Base-by-base conservation (phyloP, 164 flowering plant species). In the Umbilicus rupestris region DNA sequence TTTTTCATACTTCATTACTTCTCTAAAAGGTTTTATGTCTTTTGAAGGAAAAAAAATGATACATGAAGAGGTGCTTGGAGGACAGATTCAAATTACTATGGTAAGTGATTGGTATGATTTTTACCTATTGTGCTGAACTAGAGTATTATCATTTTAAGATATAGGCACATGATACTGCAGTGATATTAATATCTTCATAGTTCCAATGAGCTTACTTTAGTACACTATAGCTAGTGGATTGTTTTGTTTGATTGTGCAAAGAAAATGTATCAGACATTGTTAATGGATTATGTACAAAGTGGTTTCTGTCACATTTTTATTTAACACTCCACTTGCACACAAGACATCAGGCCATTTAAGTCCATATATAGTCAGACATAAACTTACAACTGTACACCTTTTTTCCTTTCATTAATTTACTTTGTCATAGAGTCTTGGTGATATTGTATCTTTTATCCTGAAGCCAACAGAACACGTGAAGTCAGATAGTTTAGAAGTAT, bases 241-340 rank as follows among this genome's bases (percentile, higher is more conserved):
- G 52, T 19, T 50, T 50, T 50, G 29, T 50, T 50, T 50, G 29
- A 50, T 50, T 50, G 57, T 50, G 22, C 57, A 20, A 50, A 50
- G 57, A 50, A 20, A 50, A 50, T 50, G 57, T 50, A 50, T 50
- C 57, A 20, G 57, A 22, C 57, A 50, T 7, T 20, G 57, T 50
- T 50, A 7, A 28, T 50, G 57, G 57, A 50, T 22, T 50, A 2
- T 12, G 14, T 16, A 3, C 29, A 26, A 50, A 22, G 12, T 50
- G 57, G 57, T 22, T 50, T 50, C 57, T 50, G 57, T 50, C 57
- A 24, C 57, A 50, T 20, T 22, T 50, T 50, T 47, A 47, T 47
- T 50, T 50, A 20, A 50, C 26, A 50, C 3, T 50, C 57, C 57
- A 50, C 28, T 50, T 50, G 57, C 29, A n/a, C 57, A 20, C 0